Percentiles rank a stretch among this genome's conserved stretches.
These are phyloP conservation scores for Dactylorhiza incarnata DNA, from an alignment of 106 monocot species.

Conservation along the genomic window DNA sequence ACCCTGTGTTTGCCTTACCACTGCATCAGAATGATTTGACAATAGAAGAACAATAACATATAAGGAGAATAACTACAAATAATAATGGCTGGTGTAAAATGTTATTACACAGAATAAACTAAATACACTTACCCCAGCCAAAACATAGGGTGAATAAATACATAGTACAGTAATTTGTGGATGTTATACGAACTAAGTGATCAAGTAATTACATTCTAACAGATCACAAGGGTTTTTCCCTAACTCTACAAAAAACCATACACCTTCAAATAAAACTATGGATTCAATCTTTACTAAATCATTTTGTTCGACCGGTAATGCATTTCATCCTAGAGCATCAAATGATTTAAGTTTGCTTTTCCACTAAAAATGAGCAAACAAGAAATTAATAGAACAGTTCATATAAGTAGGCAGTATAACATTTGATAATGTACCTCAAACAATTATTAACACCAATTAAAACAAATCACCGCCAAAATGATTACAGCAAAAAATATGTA, in stretches of 20 bases:
- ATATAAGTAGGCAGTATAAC: neutral
- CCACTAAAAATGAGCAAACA: neutral
- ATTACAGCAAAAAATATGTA: constrained; percentile 3
- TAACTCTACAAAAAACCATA: neutral
- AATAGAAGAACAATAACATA: neutral
- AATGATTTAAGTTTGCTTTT: neutral
- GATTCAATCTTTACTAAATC: neutral
- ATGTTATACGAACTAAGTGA: neutral
- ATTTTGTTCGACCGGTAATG: neutral
- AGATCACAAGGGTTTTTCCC: neutral
- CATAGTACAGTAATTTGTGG: neutral
- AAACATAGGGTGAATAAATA: neutral
- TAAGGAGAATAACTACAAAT: neutral
- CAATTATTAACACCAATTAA: neutral
- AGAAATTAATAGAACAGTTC: neutral
- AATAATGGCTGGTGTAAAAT: neutral
- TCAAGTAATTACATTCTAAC: neutral
- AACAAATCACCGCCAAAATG: neutral
- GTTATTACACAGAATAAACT: neutral
- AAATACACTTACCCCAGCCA: neutral
- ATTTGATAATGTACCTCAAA: neutral
- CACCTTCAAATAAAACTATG: neutral
- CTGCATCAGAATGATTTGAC: neutral
- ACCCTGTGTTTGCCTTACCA: too few species aligned
- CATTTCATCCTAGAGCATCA: neutral